Evolutionary conservation across 768 basidiomycete genomes (phyloP), one percentile per base, ranked within the genome.

Genomic region (Kwoniella bestiolae): DNA sequence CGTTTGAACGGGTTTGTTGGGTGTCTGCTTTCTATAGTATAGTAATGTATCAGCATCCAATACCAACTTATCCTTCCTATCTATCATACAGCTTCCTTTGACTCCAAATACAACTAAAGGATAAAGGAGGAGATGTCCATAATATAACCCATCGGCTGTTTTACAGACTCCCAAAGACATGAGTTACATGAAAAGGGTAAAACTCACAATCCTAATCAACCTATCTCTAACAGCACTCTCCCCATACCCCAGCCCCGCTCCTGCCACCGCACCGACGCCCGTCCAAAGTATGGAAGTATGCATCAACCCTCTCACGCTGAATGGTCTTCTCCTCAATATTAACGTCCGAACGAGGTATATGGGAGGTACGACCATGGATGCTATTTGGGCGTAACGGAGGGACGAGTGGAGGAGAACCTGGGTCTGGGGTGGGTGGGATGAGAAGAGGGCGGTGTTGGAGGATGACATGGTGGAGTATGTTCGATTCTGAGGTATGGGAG

Each of bases 311-410:
- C 67, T 47, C 25, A 79, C 46, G 12, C 75, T 73, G 57, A 79
- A 74, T 12, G 72, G 72, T 14, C 41, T 26, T 18, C 72, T 55
- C 26, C 69, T 44, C 3, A 67, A 61, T 38, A 77, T 45, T 9
- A 76, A 50, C 0, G 66, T 63, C 9, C 74, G n/a, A 18, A 73
- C 38, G 58, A 79, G 44, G 69, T 76, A 78, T 34, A 73, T 47
- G 5, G 80, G 78, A 6, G 78, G 75, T 21, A 67, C 60, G 32
- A 75, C 60, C 65, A 77, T 72, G 1, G 72, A 63, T 12, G 67
- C 38, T 26, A 72, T 62, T 68, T 81, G 78, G 31, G 77, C 80
- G 18, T 67, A 66, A 49, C 77, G 74, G 18, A 81, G 63, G 9
- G 74, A 59, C 4, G 74, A 67, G 58, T 81, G 80, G 23, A 72